Conservation (phyloP, 2,329 filamentous ascomycete genomes). For the Plectosphaerella plurivora region DNA sequence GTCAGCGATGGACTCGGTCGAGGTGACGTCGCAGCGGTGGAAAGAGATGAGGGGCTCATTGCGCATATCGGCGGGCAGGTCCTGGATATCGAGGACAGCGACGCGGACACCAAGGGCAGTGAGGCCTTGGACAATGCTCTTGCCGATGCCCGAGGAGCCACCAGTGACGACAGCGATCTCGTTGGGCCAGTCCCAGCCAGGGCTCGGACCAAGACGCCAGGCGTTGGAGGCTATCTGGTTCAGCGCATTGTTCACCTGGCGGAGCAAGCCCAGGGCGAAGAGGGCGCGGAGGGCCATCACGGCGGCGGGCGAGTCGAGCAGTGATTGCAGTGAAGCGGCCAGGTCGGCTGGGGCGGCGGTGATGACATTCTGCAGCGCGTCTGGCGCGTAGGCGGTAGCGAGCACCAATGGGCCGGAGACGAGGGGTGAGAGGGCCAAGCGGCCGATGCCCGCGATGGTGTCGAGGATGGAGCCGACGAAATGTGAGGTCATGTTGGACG, state of each 20-base stretch:
- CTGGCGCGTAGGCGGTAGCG: not conserved
- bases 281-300: conserved; percentile 49
- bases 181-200: conserved; percentile 66
- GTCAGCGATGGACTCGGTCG: conserved; percentile 36
- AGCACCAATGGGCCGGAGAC: not conserved
- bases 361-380: not conserved
- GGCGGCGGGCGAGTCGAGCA: conserved; percentile 41
- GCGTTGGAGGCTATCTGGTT: conserved; percentile 44
- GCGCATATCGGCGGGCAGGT: not conserved
- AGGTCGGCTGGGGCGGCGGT: not conserved
- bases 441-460: not conserved
- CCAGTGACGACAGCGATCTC: conserved; percentile 51
- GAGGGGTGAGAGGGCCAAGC: not conserved
- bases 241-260: conserved; percentile 44
- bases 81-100: conserved; percentile 1
- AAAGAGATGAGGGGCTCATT: not conserved
- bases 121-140: conserved; percentile 25
- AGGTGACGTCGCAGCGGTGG: conserved; percentile 11
- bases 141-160: conserved; percentile 37
- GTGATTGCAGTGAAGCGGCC: not conserved
- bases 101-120: conserved; percentile 7
- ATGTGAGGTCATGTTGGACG: not conserved
- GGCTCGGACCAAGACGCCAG: conserved; percentile 49
- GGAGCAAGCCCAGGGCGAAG: conserved; percentile 45
- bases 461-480: not conserved